Evolutionary conservation across 768 basidiomycete genomes (phyloP).

Genomic region (Termitomyces sp.): DNA sequence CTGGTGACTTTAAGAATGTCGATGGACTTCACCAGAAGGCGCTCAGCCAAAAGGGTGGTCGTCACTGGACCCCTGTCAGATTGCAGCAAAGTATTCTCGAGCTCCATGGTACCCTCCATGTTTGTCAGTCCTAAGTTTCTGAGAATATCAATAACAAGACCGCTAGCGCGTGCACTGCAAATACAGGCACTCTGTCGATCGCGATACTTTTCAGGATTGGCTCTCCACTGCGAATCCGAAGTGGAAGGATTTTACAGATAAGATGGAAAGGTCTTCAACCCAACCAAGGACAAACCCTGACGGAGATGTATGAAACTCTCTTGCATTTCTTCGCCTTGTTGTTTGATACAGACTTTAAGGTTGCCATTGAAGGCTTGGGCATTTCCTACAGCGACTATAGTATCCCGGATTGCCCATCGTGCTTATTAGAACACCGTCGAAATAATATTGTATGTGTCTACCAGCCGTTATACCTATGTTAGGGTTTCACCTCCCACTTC

Average conservation of each 20-base stretch:
- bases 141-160: neutral
- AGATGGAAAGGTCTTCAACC: conserved; percentile 50
- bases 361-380: conserved; percentile 67
- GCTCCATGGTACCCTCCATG: conserved; percentile 86
- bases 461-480: neutral
- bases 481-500: neutral
- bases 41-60: conserved; percentile 28
- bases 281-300: conserved; percentile 85
- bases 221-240: conserved; percentile 70
- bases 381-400: conserved; percentile 72
- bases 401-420: conserved; percentile 73
- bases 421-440: conserved; percentile 48
- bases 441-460: conserved; percentile 53
- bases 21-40: conserved; percentile 92
- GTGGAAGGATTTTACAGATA: conserved; percentile 69
- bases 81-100: conserved; percentile 56
- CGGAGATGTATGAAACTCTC: conserved; percentile 61
- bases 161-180: conserved; percentile 73
- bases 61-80: conserved; percentile 31
- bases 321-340: conserved; percentile 13
- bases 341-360: conserved; percentile 33
- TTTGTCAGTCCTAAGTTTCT: conserved; percentile 20
- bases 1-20: conserved; percentile 53
- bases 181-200: conserved; percentile 61
- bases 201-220: conserved; percentile 69